Base-by-base conservation (phyloP, 306 rosid genomes). In the Prinsepia uniflora region DNA sequence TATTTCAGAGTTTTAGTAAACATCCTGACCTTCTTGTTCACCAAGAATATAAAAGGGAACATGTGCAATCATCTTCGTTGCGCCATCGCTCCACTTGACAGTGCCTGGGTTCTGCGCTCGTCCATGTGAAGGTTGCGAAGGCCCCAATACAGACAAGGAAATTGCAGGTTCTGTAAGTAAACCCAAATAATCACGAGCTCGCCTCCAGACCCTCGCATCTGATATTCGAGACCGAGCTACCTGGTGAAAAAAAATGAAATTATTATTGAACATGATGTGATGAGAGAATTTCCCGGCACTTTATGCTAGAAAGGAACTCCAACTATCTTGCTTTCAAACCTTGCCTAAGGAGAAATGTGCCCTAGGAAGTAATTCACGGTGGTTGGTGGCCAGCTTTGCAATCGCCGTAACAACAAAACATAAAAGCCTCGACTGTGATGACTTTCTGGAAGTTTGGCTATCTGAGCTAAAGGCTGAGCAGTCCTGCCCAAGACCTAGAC, bases 381-480 rank as follows among this genome's bases (percentile, higher is more conserved):
- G 98, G 76, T 87, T 76, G 0, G 97, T 90, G 48, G 97, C 98
- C 55, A 94, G 92, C 82, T 90, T 94, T 80, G 98, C 97, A 81
- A 94, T 94, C 60, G 98, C 97, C 1, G 98, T 90, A 65, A 94
- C 82, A 55, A 94, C 97, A 71, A 90, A 94, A 76, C 98, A 94
- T 57, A 94, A 76, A 79, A 94, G 95, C 92, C 98, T 87, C 4
- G 96, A 89, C 81, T 90, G 96, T 5, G 96, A 87, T 71, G 94
- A 86, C 88, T 80, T 83, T 67, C 87, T 82, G 76, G 84, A 85
- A 75, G 83, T 83, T 75, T 83, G 91, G 66, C 84, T 79, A 41
- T 74, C 74, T 30, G 84, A 72, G 43, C 84, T 55, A 56, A 73
- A 80, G 82, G 83, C 74, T 41, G 87, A 82, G 50, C 86, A 82